Evolutionary conservation across 768 basidiomycete species (phyloP).

Genomic region (Ramaria rubella): DNA sequence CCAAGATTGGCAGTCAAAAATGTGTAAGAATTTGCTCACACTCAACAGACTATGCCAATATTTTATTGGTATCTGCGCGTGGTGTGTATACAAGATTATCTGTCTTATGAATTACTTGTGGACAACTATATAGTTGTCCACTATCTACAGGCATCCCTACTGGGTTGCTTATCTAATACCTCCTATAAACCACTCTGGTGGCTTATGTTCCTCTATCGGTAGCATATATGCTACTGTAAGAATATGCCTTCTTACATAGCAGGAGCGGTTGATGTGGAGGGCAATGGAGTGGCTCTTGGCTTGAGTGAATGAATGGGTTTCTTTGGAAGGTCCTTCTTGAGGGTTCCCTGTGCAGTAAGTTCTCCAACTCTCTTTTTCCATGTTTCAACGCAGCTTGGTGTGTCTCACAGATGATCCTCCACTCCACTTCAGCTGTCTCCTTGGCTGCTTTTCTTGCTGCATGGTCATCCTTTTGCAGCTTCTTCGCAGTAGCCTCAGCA

Average conservation of each 20-base stretch:
- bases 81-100: too few species aligned
- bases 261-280: neutral
- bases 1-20: too few species aligned
- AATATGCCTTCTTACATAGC: neutral
- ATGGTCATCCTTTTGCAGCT: conserved; percentile 2
- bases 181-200: too few species aligned
- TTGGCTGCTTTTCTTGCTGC: conserved; percentile 3
- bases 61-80: too few species aligned
- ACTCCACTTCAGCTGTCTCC: conserved; percentile 4
- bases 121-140: too few species aligned
- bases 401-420: conserved; percentile 8
- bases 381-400: conserved; percentile 5
- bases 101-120: too few species aligned
- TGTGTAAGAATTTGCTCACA: too few species aligned
- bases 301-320: neutral
- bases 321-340: conserved; percentile 3
- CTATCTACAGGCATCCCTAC: too few species aligned
- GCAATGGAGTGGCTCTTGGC: neutral
- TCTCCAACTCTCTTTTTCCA: conserved; percentile 5
- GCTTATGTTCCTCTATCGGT: neutral
- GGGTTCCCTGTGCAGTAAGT: neutral
- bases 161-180: too few species aligned
- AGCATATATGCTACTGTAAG: neutral
- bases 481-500: conserved; percentile 2
- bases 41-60: too few species aligned